Conservation (phyloP, 371 early-diverging fungal species). For the Mucor velutinosus region DNA sequence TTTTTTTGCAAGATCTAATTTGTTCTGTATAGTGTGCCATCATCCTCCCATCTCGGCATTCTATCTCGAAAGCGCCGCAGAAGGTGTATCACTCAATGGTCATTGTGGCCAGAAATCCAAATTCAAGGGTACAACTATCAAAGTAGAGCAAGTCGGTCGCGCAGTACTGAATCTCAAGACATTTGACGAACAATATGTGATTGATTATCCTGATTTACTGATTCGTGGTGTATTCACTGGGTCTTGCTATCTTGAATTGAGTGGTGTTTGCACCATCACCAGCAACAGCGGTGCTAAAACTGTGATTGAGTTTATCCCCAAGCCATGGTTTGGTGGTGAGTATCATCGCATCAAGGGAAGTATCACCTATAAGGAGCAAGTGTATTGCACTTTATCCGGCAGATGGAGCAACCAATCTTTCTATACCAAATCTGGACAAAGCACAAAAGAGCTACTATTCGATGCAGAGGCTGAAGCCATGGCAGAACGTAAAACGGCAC, state of each 20-base stretch:
- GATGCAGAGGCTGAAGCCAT: slow-evolving; percentile 62
- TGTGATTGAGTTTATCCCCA: slow-evolving; percentile 62
- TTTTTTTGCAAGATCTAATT: neutral
- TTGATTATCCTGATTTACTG: slow-evolving; percentile 61
- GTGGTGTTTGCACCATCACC: slow-evolving; percentile 56
- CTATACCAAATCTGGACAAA: slow-evolving; percentile 16
- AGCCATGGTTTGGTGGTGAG: slow-evolving; percentile 57
- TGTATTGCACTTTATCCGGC: slow-evolving; percentile 47
- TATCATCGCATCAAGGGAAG: slow-evolving; percentile 48
- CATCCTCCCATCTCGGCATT: slow-evolving; percentile 88
- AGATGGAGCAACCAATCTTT: slow-evolving; percentile 66
- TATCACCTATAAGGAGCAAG: slow-evolving; percentile 23
- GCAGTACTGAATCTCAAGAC: slow-evolving; percentile 47
- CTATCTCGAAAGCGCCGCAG: slow-evolving; percentile 66
- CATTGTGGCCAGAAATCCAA: slow-evolving; percentile 68
- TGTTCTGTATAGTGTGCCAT: slow-evolving; percentile 72
- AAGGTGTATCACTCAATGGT: slow-evolving; percentile 64
- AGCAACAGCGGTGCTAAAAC: slow-evolving; percentile 54
- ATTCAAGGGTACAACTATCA: slow-evolving; percentile 66
- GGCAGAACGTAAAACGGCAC: slow-evolving; percentile 54
- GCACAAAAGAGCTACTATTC: slow-evolving; percentile 51
- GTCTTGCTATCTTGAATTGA: slow-evolving; percentile 62
- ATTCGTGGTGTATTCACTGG: slow-evolving; percentile 68
- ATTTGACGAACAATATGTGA: slow-evolving; percentile 55
- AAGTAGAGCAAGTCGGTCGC: slow-evolving; percentile 63